Percentiles rank a stretch among this genome's conserved stretches.
phyloP scores from a whole-genome alignment of 106 monocot genomes.

The Ottelia alismoides region DNA sequence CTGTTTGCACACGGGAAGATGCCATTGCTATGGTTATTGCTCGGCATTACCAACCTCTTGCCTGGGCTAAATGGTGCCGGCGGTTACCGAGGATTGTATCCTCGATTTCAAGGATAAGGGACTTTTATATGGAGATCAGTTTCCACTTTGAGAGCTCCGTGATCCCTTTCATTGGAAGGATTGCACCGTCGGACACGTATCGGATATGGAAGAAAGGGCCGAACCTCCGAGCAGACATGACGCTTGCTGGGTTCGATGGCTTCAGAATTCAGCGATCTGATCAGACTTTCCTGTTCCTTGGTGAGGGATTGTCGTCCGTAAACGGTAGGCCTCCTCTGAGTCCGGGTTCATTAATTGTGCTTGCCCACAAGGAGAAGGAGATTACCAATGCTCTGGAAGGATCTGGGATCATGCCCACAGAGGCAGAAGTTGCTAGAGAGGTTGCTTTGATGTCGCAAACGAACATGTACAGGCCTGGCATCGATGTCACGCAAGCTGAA shows the following conservation, averaged over 20 bases:
- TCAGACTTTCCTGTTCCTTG: conserved; percentile 70
- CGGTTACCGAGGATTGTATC: conserved; percentile 56
- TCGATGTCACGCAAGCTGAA: conserved; percentile 73
- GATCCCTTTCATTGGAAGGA: conserved; percentile 69
- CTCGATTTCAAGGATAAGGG: conserved; percentile 59
- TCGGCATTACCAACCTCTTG: conserved; percentile 64
- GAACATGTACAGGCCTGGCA: conserved; percentile 71
- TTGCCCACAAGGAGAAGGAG: conserved; percentile 76
- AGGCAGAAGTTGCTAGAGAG: conserved; percentile 52
- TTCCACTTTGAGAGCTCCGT: conserved; percentile 95
- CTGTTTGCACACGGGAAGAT: conserved; percentile 60
- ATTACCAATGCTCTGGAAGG: conserved; percentile 68
- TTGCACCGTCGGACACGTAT: conserved; percentile 89
- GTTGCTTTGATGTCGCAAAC: conserved; percentile 58
- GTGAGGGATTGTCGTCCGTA: conserved; percentile 65
- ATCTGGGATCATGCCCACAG: conserved; percentile 44
- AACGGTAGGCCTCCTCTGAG: conserved; percentile 28
- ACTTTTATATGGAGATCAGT: conserved; percentile 90
- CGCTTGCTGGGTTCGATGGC: conserved; percentile 82
- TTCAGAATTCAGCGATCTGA: conserved; percentile 69
- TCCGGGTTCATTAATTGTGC: conserved; percentile 47
- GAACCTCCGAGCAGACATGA: conserved; percentile 80
- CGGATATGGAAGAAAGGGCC: conserved; percentile 89
- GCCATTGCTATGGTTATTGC: conserved; percentile 53
- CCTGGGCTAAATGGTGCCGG: conserved; percentile 90